phyloP scores from a whole-genome alignment of 306 rosid genomes.

The Alnus rubra region DNA sequence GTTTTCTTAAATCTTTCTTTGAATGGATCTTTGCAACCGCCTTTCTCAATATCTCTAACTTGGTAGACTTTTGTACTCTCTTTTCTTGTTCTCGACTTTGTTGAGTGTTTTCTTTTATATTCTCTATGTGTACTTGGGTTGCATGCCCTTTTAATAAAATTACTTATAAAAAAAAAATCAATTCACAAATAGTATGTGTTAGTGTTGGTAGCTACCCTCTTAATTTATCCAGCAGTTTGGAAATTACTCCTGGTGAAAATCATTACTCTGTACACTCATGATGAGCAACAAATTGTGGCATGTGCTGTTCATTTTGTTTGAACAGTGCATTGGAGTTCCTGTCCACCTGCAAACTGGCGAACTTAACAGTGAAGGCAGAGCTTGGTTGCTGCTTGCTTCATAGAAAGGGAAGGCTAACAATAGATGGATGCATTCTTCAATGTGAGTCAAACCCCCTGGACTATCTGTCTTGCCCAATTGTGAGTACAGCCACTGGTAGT shows the following conservation, averaged over 20 bases:
- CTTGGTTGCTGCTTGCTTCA: constrained; percentile 96
- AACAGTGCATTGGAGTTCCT: constrained; percentile 90
- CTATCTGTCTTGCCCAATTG: constrained; percentile 83
- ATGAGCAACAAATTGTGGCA: constrained; percentile 30
- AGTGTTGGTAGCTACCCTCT: background rate
- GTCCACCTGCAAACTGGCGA: constrained; percentile 84
- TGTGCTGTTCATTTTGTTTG: constrained; percentile 41
- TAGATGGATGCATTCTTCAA: constrained; percentile 85
- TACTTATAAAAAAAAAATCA: no score
- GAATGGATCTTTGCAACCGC: no score
- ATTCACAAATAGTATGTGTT: background rate
- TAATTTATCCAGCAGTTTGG: constrained; percentile 35
- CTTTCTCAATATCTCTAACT: no score
- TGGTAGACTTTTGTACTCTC: no score
- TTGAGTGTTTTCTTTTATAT: no score
- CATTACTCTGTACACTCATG: constrained; percentile 9
- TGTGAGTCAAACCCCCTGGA: constrained; percentile 87
- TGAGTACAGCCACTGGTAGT: constrained; percentile 61
- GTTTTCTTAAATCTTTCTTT: no score
- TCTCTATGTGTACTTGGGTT: no score
- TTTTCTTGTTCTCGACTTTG: no score
- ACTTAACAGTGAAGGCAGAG: constrained; percentile 87
- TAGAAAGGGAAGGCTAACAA: constrained; percentile 80
- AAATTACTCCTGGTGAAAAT: constrained; percentile 14
- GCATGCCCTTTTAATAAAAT: no score